Conservation (phyloP, 441 rosid genomes). For the Pelargonium australe region DNA sequence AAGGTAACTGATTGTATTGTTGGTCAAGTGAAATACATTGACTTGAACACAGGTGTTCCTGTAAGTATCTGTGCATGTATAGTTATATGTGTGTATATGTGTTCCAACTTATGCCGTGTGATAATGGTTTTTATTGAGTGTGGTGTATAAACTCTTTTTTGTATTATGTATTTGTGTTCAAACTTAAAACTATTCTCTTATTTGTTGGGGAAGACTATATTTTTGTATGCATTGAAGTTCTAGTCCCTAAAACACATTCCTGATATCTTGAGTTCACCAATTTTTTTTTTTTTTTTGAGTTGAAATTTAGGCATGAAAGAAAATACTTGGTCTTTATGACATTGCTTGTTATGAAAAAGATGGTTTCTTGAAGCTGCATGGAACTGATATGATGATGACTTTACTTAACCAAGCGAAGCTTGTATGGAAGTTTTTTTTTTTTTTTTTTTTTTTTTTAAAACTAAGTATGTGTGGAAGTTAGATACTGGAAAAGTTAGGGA, state of each 20-base stretch:
- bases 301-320: no score
- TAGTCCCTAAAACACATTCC: no score
- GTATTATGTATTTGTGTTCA: neutral
- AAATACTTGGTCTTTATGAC: no score
- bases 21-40: neutral
- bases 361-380: no score
- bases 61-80: neutral
- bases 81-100: neutral
- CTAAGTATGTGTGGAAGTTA: neutral
- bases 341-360: no score
- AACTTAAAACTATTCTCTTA: neutral
- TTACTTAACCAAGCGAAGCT: no score
- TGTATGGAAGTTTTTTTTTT: no score
- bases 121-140: neutral
- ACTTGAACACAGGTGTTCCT: neutral
- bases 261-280: no score
- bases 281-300: no score
- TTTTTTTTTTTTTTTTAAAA: no score
- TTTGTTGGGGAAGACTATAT: neutral
- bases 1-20: constrained; percentile 34
- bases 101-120: neutral
- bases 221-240: neutral
- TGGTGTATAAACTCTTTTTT: neutral
- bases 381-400: no score
- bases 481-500: neutral